Base-by-base conservation (phyloP, 768 basidiomycete species). In the Lepiota brunneoincarnata region DNA sequence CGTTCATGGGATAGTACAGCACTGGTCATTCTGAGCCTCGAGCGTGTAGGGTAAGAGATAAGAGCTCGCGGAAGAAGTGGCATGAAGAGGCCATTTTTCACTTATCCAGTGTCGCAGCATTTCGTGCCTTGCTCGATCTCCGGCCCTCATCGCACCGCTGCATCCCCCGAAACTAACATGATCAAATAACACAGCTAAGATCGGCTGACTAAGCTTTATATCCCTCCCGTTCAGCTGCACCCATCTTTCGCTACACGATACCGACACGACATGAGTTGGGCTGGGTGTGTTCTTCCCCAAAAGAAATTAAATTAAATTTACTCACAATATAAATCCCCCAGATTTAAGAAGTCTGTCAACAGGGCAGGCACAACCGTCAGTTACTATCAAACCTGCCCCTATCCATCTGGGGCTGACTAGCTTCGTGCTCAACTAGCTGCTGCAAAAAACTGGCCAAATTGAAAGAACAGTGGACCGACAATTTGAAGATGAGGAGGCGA, bases 391-490 rank as follows among this genome's bases (percentile, higher is more conserved):
- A 46, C 44, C 49, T 17, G 24, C 51, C 41, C 51, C 42, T 45
- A 37, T 46, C 41, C 40, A 34, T 48, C 39, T 50, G 51, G 9
- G 36, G 52, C 51, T 50, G 52, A 59, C 54, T n/a, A n/a, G n/a
- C n/a, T 61, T 44, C 55, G 57, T 55, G 59, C 37, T 48, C 44
- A 47, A 36, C 51, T 59, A 93, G 91, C 80, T 98, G 63, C 80
- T 96, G 68, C 95, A 98, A 78, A 98, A 98, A 83, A 96, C 95
- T 1, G 96, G 96, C 52, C 95, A 98, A 72, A 93, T 98, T 56
- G 96, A 98, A 67, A 80, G 94, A 24, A 98, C 96, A 0, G 83
- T 97, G 21, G 96, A 98, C 71, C 76, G 91, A 46, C 94, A 98
- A 64, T 98, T 97, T 64, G 78, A 87, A 12, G 88, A 94, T 54